Evolutionary conservation across 768 basidiomycete genomes (phyloP).

Genomic region (Tremella yokohamensis): DNA sequence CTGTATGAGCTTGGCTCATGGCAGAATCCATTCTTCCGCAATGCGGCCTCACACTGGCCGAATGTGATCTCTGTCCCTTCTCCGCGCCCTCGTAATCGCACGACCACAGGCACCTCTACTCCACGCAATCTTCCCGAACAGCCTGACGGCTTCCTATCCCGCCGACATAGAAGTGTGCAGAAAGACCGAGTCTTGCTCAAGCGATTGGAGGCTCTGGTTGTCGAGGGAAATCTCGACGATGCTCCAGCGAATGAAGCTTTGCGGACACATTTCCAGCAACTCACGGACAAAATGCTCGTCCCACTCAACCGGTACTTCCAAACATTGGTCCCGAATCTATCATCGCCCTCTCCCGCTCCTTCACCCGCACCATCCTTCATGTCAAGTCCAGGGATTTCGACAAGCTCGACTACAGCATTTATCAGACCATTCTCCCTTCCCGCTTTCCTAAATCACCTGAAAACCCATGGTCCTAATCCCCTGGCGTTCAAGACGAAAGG

Average conservation of each 20-base stretch:
- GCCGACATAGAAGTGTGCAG: slow-evolving; percentile 74
- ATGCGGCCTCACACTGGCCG: slow-evolving; percentile 51
- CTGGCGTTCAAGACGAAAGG: slow-evolving; percentile 45
- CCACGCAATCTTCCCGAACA: slow-evolving; percentile 24
- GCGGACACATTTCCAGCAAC: slow-evolving; percentile 74
- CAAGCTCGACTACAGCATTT: background rate
- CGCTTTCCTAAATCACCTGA: slow-evolving; percentile 44
- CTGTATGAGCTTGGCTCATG: slow-evolving; percentile 6
- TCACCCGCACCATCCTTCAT: background rate
- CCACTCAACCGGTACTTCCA: slow-evolving; percentile 84
- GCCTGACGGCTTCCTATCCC: slow-evolving; percentile 47
- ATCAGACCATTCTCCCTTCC: slow-evolving; percentile 49
- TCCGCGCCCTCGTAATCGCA: slow-evolving; percentile 14
- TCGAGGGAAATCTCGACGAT: slow-evolving; percentile 48
- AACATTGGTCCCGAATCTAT: slow-evolving; percentile 37
- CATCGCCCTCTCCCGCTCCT: slow-evolving; percentile 7
- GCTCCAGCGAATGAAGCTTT: slow-evolving; percentile 59
- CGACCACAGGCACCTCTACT: slow-evolving; percentile 15
- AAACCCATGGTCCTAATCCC: slow-evolving; percentile 47
- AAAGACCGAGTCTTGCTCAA: slow-evolving; percentile 75
- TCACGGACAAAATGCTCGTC: slow-evolving; percentile 79
- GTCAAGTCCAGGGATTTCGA: slow-evolving; percentile 6
- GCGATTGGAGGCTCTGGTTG: slow-evolving; percentile 58
- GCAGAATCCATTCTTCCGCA: slow-evolving; percentile 52
- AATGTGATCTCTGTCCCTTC: slow-evolving; percentile 48